Base-by-base conservation (phyloP, 768 basidiomycete genomes). In the Serendipita sp. region DNA sequence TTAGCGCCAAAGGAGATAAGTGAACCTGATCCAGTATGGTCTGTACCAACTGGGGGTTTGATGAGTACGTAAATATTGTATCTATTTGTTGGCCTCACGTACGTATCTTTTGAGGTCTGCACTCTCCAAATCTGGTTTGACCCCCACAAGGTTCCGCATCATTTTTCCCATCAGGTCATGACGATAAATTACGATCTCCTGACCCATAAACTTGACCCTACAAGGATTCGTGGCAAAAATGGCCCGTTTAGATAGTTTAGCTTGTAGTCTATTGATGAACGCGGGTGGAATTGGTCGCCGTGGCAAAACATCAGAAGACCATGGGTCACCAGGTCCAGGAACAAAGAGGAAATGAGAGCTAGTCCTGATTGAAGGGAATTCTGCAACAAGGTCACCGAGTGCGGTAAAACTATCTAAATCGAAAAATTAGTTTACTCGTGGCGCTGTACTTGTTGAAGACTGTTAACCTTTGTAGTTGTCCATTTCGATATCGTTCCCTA, bases 11-110 rank as follows among this genome's bases (percentile, higher is more conserved):
- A 0, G 96, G 96, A 13, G 83, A 84, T n/a, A 99, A 80, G 76
- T 98, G 94, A 44, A 87, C 85, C 75, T 99, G 96, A 72, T 99
- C 96, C 41, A 98, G 76, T 44, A 99, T 85, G 0, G 94, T 88
- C 76, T 96, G 93, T n/a, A 96, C 94, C 64, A 96, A 82, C 94
- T 97, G 68, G 5, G 44, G 54, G 48, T 13, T 13, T 41, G 7
- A 51, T 51, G n/a, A 32, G 48, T 51, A 30, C 13, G 23, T 23
- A 65, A 65, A 47, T 23, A 44, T n/a, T 58, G 41, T 5, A 41
- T 41, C 41, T 13, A 23, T 23, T 41, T 41, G 41, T 41, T 13
- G 13, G 13, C 13, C 10, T 63, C 10, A 69, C 90, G 70, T 72
- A 95, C 94, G 76, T 86, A 94, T 78, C 88, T 81, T 74, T 91